Base-by-base conservation (phyloP, 352 stramenopile genomes). In the Pythium volutum region DNA sequence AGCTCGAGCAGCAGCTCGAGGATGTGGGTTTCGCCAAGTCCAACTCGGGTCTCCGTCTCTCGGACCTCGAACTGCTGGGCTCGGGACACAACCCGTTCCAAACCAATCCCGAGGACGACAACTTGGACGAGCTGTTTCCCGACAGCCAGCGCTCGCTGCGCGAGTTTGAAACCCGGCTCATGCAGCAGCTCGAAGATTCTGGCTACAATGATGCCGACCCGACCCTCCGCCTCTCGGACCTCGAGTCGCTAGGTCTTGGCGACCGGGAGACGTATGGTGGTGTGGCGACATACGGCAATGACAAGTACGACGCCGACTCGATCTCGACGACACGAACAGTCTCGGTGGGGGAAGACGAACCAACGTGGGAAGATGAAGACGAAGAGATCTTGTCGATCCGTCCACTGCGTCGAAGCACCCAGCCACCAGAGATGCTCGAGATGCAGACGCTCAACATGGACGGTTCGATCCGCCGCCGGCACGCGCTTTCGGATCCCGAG, bases 401-500 rank as follows among this genome's bases (percentile, higher is more conserved):
- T 9, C 48, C 31, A 20, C 29, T 55, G 29, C 27, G 48, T 2
- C 48, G 48, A 2, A 55, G 48, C 29, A 55, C 48, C 1, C 48
- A 55, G 29, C 48, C 48, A 8, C 48, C 48, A 8, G 48, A 55
- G 29, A 55, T 55, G 48, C n/a, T 55, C 5, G 48, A 41, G 48
- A 29, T 20, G 8, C 48, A 55, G 29, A 26, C 3, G 26, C 27
- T 55, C 1, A 42, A 55, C 20, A 15, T 15, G 16, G 48, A 55
- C n/a, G 48, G 29, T 12, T 31, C 48, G 6, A 12, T 55, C 20
- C 48, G 48, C 7, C 4, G 20, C 2, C 29, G 48, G 29, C 29
- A 43, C 20, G 18, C n/a, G 29, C 48, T 20, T 11, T 29, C 48
- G 29, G 66, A 71, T 16, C 61, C 71, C 12, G 59, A 68, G 25